These are phyloP conservation scores for Hysterangium stoloniferum DNA, from an alignment of 768 basidiomycete genomes.

Conservation along the genomic window DNA sequence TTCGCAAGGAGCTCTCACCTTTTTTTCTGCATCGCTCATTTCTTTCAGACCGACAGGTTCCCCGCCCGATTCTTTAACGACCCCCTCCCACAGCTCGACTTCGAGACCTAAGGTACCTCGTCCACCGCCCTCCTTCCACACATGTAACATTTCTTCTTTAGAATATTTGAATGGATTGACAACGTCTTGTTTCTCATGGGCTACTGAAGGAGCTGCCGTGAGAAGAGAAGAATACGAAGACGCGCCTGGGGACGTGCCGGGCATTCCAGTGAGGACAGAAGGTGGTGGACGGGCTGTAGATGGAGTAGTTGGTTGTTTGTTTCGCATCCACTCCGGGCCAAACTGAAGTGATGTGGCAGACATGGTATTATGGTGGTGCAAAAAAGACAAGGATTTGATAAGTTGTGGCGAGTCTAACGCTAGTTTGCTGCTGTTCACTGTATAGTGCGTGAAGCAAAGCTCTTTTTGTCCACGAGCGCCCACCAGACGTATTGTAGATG, in stretches of 20 bases:
- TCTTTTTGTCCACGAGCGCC: constrained; percentile 6
- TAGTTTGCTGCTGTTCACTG: neutral
- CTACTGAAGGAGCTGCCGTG: constrained; percentile 40
- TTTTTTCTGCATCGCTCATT: constrained; percentile 77
- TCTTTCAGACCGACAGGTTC: constrained; percentile 76
- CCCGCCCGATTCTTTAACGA: constrained; percentile 65
- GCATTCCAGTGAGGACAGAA: constrained; percentile 43
- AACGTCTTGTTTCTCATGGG: constrained; percentile 52
- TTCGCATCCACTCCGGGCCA: constrained; percentile 90
- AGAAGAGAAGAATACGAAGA: constrained; percentile 69
- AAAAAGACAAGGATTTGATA: neutral
- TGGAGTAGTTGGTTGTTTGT: constrained; percentile 49
- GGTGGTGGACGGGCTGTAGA: constrained; percentile 41
- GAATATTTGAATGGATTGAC: constrained; percentile 79
- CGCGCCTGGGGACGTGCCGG: constrained; percentile 33
- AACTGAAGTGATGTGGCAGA: constrained; percentile 71
- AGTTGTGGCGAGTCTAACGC: neutral
- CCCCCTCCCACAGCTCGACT: constrained; percentile 85
- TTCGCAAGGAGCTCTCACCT: constrained; percentile 45
- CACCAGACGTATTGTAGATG: neutral
- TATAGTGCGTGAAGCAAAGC: constrained; percentile 1
- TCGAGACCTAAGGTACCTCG: constrained; percentile 71
- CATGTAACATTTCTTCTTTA: constrained; percentile 75
- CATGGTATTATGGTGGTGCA: constrained; percentile 9
- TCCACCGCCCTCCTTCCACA: constrained; percentile 74